Conservation (phyloP, 768 basidiomycete species). For the Leccinum sublutescens region DNA sequence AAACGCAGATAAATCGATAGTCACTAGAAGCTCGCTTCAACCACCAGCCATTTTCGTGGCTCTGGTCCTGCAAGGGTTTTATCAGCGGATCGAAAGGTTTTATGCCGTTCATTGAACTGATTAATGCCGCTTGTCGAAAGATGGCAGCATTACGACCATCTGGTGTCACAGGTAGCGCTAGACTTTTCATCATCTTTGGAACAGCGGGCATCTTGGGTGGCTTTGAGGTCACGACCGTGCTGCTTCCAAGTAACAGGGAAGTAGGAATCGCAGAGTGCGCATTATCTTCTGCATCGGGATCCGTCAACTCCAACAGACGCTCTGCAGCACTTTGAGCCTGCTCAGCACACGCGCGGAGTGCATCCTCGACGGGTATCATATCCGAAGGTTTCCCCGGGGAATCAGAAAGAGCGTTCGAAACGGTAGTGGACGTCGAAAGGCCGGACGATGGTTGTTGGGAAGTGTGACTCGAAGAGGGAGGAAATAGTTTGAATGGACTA, state of each 20-base stretch:
- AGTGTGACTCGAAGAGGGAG: conserved; percentile 38
- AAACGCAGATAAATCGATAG: conserved; percentile 26
- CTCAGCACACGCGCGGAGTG: conserved; percentile 79
- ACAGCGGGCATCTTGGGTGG: conserved; percentile 35
- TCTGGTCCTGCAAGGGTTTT: conserved; percentile 64
- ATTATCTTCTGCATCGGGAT: conserved; percentile 64
- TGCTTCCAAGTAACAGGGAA: conserved; percentile 49
- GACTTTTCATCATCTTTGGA: conserved; percentile 32
- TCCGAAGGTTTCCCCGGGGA: conserved; percentile 44
- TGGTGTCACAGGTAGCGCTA: conserved; percentile 60
- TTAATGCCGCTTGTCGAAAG: conserved; percentile 71
- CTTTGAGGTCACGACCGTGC: conserved; percentile 39
- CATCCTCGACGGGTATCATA: conserved; percentile 72
- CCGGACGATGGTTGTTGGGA: conserved; percentile 50
- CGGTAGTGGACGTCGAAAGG: conserved; percentile 45
- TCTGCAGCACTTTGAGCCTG: conserved; percentile 94
- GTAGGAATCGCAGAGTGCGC: conserved; percentile 54
- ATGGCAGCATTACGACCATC: conserved; percentile 54
- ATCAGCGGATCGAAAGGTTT: conserved; percentile 55
- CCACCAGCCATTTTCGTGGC: conserved; percentile 83
- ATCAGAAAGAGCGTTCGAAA: conserved; percentile 62
- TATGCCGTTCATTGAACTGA: conserved; percentile 68
- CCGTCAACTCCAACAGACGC: conserved; percentile 80
- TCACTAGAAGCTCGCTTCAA: conserved; percentile 68
- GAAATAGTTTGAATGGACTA: conserved; percentile 53